Base-by-base conservation (phyloP, 345 rosid genomes). In the Turnera subulata region DNA sequence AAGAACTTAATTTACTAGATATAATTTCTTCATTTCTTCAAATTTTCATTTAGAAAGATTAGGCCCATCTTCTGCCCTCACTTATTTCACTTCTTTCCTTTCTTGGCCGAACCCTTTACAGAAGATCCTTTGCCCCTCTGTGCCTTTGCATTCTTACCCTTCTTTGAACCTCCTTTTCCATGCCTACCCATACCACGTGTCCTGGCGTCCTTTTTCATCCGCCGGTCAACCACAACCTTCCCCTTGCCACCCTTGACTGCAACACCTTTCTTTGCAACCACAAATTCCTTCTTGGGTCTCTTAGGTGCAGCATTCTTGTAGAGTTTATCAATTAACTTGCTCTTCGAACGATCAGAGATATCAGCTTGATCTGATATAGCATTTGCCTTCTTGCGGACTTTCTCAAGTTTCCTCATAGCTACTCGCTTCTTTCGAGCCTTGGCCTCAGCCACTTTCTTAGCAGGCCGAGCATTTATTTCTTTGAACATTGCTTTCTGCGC, bases 381-480 rank as follows among this genome's bases (percentile, higher is more conserved):
- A 57, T 93, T 93, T 18, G 97, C 99, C 80, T 89, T 89, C 85
- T 87, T 90, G 22, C 86, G 84, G 22, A 87, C 82, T 74, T 87
- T 93, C 72, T 93, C 99, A 1, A 89, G 76, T 64, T 80, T 93
- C 72, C 77, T 83, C 77, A 62, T 61, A 8, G 88, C 85, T 11
- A 76, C 74, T 43, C 85, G 74, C 76, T 89, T 93, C 90, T 89
- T 89, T 60, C 97, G 57, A 23, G 91, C 96, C 67, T 93, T 93
- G 56, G 99, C 99, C 72, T 93, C 77, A 0, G 88, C 96, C 59
- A 93, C 97, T 61, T 93, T 93, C 90, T 93, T 93, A 12, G 97
- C 94, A 20, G 97, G 92, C 22, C 97, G 84, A 25, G 96, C 92
- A 57, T 93, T 73, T 25, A 93, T 89, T 69, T 87, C 99, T 70